Evolutionary conservation across 495 filamentous ascomycete genomes (phyloP), one percentile per base, ranked within the genome.

Genomic region (Penicillium macrosclerotiorum): DNA sequence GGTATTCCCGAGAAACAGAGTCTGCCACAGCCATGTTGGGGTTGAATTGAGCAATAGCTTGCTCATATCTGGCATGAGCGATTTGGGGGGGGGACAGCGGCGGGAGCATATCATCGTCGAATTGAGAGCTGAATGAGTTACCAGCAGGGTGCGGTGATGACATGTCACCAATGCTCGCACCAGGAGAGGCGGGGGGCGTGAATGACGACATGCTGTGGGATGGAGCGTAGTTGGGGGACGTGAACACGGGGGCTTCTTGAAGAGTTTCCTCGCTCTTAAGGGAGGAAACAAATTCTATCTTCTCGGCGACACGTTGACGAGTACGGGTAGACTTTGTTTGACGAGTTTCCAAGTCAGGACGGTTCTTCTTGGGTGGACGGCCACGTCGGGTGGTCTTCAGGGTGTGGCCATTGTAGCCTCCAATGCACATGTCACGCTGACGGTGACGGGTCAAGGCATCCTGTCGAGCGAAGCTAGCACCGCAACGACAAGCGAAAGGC

Each of bases 371-470:
- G 13, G 83, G 59, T 5, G 59, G 83, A 30, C 83, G 71, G 42
- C 83, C 83, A 35, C 83, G 80, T 52, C 84, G 84, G 14, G 79
- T 80, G 8, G 74, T 74, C 51, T 85, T 86, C 54, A 85, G 84
- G 14, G 88, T 80, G 37, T 90, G 77, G 11, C 88, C 89, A 50
- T 90, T 88, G 55, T 95, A 91, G 2, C 87, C 90, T 29, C 94
- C 94, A 32, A 89, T 81, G 66, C 93, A 98, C 84, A 93, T 93
- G 23, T 90, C 92, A 7, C 93, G 81, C 63, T 97, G 93, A 18
- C 90, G 80, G 64, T 98, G 93, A 31, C 93, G 79, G 31, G 93
- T 97, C 24, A 98, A 74, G 40, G 93, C 93, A 69, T 98, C 93
- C 56, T 96, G 90, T 43, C 93, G 78, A 11, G 90, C 90, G 60